Evolutionary conservation across 495 filamentous ascomycete genomes (phyloP), one percentile per base, ranked within the genome.

Genomic region (Talaromyces ruber): DNA sequence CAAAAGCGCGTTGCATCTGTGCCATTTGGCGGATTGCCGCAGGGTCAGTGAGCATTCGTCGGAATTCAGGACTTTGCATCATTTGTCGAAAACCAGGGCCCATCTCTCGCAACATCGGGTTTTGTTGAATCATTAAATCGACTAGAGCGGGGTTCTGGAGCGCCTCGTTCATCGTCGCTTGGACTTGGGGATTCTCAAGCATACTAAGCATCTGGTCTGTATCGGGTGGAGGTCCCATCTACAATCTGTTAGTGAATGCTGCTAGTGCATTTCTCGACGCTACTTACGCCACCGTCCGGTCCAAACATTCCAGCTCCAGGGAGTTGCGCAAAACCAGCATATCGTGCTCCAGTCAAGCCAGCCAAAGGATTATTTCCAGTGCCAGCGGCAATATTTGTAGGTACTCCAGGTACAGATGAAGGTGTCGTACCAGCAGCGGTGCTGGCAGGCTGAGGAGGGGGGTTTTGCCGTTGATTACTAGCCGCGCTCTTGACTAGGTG

Each of bases 21-120:
- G 89, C 80, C 64, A 92, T 90, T 65, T 88, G 84, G 45, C 93
- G 82, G 24, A 98, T 78, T 25, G 88, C 84, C 16, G 89, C 85
- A 26, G 95, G 95, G 67, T 95, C 91, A n/a, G 93, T 93, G 82
- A 99, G 86, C 91, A 98, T 96, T 21, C 89, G 82, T 63, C 95
- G 84, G 69, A 97, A 93, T 59, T 89, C 82, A 0, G 92, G 91
- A 25, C 90, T 92, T 62, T 89, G 84, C 67, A 99, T 81, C 73
- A 97, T 86, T 67, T 93, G 82, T 59, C 91, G 88, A 21, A 87
- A 89, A 60, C 88, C 85, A 22, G 92, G 92, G 30, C 87, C 84
- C 76, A 91, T 91, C 62, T 87, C 84, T 57, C 91, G 89, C 3
- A 97, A 83, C 83, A 91, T 86, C 8, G 95, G 95, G 70, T 93